Conservation (phyloP, 2,329 filamentous ascomycete genomes). For the Penicillium sp. region DNA sequence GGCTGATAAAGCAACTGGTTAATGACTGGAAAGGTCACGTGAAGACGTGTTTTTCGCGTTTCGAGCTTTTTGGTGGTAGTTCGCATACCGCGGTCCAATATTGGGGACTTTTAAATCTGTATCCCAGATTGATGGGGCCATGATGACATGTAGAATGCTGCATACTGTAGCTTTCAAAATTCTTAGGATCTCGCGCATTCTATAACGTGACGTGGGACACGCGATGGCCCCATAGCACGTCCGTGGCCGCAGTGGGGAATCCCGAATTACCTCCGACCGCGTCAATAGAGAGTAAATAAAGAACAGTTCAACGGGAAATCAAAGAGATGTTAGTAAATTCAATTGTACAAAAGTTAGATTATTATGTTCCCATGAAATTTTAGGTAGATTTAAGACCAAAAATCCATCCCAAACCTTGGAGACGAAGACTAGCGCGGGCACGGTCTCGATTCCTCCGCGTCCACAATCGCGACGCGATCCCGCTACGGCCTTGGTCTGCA, state of each 20-base stretch:
- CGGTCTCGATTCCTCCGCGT: slow-evolving; percentile 31
- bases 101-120: background rate
- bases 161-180: slow-evolving; percentile 6
- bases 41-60: slow-evolving; percentile 2
- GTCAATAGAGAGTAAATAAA: slow-evolving; percentile 6
- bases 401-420: background rate
- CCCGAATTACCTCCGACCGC: slow-evolving; percentile 15
- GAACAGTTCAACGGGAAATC: background rate
- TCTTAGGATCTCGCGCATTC: slow-evolving; percentile 16
- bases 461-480: slow-evolving; percentile 36
- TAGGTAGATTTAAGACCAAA: slow-evolving; percentile 10
- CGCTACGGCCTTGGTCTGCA: slow-evolving; percentile 19
- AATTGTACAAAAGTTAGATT: background rate
- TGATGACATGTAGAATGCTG: slow-evolving; percentile 7
- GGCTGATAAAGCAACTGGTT: background rate
- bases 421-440: slow-evolving; percentile 25
- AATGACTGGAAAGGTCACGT: background rate
- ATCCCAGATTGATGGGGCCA: background rate
- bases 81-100: background rate
- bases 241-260: slow-evolving; percentile 15
- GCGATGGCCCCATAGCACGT: slow-evolving; percentile 19
- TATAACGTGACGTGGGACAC: slow-evolving; percentile 18
- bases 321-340: background rate
- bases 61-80: background rate
- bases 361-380: slow-evolving; percentile 1